phyloP scores from a whole-genome alignment of 2,329 filamentous ascomycete genomes.

The Leptographium flavum region DNA sequence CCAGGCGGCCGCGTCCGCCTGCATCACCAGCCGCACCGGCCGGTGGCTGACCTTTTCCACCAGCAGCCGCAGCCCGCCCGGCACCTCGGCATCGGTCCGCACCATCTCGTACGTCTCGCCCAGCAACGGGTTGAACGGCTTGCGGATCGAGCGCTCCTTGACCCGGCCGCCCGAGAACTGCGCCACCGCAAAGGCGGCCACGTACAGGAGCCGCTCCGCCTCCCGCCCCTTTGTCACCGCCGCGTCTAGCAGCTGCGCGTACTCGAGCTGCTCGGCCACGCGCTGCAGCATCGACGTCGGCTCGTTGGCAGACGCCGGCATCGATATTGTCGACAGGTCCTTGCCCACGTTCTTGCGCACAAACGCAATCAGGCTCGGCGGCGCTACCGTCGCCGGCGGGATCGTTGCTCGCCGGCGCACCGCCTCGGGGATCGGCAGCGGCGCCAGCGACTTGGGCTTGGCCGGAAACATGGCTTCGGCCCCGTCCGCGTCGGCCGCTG shows the following conservation, averaged over 20 bases:
- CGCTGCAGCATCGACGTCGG: conserved; percentile 79
- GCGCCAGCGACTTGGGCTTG: conserved; percentile 61
- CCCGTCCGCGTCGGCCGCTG: conserved; percentile 43
- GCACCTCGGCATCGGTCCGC: conserved; percentile 59
- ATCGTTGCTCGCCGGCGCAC: conserved; percentile 58
- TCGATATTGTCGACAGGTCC: conserved; percentile 88
- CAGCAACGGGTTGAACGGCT: conserved; percentile 93
- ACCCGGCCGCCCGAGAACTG: conserved; percentile 68
- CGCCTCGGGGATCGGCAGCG: conserved; percentile 55
- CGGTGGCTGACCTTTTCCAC: conserved; percentile 92
- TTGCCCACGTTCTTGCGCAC: conserved; percentile 96
- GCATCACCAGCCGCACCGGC: conserved; percentile 82
- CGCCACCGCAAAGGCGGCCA: conserved; percentile 83
- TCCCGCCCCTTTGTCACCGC: conserved; percentile 48
- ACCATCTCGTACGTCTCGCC: conserved; percentile 93
- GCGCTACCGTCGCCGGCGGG: conserved; percentile 58
- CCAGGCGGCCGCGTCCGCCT: conserved; percentile 79
- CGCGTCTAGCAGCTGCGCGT: conserved; percentile 68
- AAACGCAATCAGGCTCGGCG: conserved; percentile 86
- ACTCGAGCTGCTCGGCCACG: conserved; percentile 81
- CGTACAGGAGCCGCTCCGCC: conserved; percentile 62
- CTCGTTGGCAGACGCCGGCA: conserved; percentile 95
- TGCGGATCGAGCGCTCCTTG: conserved; percentile 83
- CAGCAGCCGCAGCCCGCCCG: conserved; percentile 78
- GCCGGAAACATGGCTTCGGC: conserved; percentile 53